Conservation (phyloP, 257 asterid species). For the Hygrophila difformis region DNA sequence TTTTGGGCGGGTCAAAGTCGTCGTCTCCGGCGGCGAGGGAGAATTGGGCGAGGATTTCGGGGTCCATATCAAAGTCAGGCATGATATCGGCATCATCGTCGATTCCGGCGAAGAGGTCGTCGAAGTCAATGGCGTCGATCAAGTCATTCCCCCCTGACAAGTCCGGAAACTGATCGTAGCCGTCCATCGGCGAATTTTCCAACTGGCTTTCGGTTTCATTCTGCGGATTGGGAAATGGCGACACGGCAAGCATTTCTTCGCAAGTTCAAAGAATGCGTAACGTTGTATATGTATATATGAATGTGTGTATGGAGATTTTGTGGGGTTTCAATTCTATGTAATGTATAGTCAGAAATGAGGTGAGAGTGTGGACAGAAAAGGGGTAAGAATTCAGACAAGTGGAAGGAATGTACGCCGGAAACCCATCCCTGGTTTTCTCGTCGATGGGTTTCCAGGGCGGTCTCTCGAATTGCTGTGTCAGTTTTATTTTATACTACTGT, state of each 20-base stretch:
- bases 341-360: too few species aligned
- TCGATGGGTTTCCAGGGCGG: too few species aligned
- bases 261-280: too few species aligned
- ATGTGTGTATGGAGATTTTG: too few species aligned
- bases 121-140: constrained; percentile 77
- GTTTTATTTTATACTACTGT: too few species aligned
- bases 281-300: too few species aligned
- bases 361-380: too few species aligned
- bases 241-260: constrained; percentile 70
- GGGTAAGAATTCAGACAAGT: too few species aligned
- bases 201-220: constrained; percentile 42
- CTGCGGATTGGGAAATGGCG: constrained; percentile 38
- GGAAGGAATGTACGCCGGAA: too few species aligned
- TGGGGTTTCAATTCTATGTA: too few species aligned
- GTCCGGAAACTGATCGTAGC: constrained; percentile 39
- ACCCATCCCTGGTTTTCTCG: too few species aligned
- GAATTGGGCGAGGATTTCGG: constrained; percentile 55
- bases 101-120: constrained; percentile 63
- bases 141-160: constrained; percentile 46
- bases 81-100: constrained; percentile 47
- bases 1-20: not conserved
- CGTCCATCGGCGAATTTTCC: constrained; percentile 42
- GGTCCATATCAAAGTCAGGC: constrained; percentile 85
- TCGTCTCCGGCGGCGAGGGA: constrained; percentile 27
- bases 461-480: too few species aligned